A percentile compares a stretch with the other conserved stretches of the same genome.
phyloP scores from a whole-genome alignment of 495 filamentous ascomycete genomes.

The Choiromyces venosus region DNA sequence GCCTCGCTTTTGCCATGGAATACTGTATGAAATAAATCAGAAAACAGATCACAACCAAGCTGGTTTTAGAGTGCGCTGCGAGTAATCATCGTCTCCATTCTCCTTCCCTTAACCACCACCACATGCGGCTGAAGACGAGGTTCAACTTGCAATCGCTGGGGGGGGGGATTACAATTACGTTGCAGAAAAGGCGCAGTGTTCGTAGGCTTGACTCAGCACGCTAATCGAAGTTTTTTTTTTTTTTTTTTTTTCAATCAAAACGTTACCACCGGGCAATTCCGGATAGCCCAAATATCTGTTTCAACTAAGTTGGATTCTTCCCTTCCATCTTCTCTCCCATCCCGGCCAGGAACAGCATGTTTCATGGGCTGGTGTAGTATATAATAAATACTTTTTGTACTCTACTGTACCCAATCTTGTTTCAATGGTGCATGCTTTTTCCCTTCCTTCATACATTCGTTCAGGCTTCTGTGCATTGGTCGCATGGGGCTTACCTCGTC shows the following conservation, averaged over 20 bases:
- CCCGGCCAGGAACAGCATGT: not conserved
- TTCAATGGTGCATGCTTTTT: not conserved
- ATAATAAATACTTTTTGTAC: too few relatives aligned
- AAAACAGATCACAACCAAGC: not conserved
- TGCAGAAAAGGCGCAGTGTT: not conserved
- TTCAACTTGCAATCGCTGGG: not conserved
- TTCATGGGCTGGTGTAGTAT: not conserved
- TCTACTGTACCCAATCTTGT: not conserved
- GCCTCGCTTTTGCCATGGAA: too few relatives aligned
- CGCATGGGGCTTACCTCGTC: not conserved
- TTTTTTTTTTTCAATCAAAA: too few relatives aligned
- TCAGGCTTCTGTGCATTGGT: not conserved
- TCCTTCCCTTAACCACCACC: not conserved
- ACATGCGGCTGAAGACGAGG: not conserved
- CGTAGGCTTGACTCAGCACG: not conserved
- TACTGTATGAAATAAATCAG: not conserved
- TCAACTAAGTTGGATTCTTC: not conserved
- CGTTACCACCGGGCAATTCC: not conserved
- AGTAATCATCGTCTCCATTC: not conserved
- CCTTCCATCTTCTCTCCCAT: not conserved
- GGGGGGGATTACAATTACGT: not conserved
- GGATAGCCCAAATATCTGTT: not conserved
- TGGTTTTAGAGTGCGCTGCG: not conserved
- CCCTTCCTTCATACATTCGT: not conserved
- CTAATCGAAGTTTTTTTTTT: not conserved